Percentiles rank a stretch among this genome's conserved stretches.
These are phyloP conservation scores for Eudorina sp. DNA, from an alignment of 139 green algal species.

Conservation along the genomic window DNA sequence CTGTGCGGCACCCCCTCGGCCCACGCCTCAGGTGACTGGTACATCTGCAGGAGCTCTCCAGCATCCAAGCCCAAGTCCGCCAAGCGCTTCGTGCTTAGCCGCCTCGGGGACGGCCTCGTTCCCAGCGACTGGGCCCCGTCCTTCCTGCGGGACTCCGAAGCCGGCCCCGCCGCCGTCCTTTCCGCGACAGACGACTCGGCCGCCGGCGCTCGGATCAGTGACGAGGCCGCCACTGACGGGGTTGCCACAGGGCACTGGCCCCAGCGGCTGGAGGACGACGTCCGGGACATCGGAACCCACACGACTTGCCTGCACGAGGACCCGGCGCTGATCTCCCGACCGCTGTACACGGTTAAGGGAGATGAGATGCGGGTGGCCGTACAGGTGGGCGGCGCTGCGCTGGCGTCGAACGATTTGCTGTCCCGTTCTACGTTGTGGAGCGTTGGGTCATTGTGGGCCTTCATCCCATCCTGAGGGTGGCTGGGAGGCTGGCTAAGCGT, in stretches of 20 bases:
- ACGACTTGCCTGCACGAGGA: slow-evolving; percentile 11
- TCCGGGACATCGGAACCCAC: too few relatives aligned
- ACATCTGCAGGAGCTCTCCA: neutral
- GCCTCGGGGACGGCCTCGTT: neutral
- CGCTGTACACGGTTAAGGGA: neutral
- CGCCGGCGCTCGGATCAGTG: neutral
- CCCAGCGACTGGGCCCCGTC: neutral
- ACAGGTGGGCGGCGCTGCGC: neutral
- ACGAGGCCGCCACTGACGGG: too few relatives aligned
- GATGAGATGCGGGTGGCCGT: neutral
- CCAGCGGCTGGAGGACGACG: neutral
- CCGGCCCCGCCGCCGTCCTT: neutral
- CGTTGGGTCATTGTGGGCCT: too few relatives aligned
- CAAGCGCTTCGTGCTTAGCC: neutral
- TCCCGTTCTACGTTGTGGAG: too few relatives aligned
- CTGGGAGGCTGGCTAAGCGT: too few relatives aligned
- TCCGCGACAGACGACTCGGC: too few relatives aligned
- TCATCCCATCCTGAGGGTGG: too few relatives aligned
- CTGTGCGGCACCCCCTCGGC: too few relatives aligned
- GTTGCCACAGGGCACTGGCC: too few relatives aligned
- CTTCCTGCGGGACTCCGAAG: neutral
- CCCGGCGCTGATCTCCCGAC: neutral
- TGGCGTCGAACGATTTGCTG: too few relatives aligned
- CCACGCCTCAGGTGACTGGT: slow-evolving; percentile 11
- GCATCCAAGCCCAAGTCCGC: neutral